Percentiles rank a stretch among this genome's conserved stretches.
Evolutionary conservation across 73 alveolate genomes (phyloP).

Genomic region (Tetrahymena thermophila): DNA sequence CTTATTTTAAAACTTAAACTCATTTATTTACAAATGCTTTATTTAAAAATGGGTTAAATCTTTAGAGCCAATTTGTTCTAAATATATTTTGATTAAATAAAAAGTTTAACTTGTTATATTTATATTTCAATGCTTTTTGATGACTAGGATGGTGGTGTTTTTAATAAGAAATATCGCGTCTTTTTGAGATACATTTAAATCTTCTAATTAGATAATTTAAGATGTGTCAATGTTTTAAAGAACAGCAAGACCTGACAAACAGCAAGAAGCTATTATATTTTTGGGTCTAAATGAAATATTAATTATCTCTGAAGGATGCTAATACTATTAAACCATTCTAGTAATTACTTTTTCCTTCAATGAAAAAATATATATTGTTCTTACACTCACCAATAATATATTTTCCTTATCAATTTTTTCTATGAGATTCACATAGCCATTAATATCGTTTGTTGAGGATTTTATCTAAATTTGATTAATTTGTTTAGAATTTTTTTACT

Average conservation of each 20-base stretch:
- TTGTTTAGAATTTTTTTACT: background rate
- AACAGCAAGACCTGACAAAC: background rate
- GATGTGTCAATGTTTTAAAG: background rate
- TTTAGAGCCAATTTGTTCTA: too few species aligned
- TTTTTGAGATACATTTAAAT: background rate
- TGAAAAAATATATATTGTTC: background rate
- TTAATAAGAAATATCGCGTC: background rate
- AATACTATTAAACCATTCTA: background rate
- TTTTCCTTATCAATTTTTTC: background rate
- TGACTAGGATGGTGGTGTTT: background rate
- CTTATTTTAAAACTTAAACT: too few species aligned
- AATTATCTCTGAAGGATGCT: background rate
- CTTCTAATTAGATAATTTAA: background rate
- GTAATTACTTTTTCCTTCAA: background rate
- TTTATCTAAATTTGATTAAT: background rate
- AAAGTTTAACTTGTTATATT: background rate
- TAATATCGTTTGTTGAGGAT: background rate
- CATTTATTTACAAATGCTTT: too few species aligned
- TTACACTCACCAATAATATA: background rate
- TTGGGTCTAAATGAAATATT: background rate
- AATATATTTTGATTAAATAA: background rate
- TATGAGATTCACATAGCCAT: background rate
- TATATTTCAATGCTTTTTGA: background rate
- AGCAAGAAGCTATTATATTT: background rate
- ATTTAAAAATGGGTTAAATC: too few species aligned